Evolutionary conservation across 345 rosid genomes (phyloP).

Genomic region (Capsella bursapastoris): DNA sequence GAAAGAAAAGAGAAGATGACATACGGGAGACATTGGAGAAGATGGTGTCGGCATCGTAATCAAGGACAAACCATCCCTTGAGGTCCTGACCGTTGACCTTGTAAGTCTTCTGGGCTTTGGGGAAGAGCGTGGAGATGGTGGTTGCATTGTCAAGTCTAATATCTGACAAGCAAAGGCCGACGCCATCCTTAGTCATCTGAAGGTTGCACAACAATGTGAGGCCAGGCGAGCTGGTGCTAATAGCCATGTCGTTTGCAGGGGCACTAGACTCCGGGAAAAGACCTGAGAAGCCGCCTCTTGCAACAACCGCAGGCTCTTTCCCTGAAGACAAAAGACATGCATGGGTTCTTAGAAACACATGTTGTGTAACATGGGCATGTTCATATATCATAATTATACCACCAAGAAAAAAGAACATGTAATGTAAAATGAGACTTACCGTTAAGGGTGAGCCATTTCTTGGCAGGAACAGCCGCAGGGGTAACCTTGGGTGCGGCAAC

Average conservation of each 20-base stretch:
- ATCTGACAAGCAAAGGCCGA: constrained; percentile 68
- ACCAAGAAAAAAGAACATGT: background rate
- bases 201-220: constrained; percentile 65
- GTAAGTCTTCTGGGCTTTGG: constrained; percentile 50
- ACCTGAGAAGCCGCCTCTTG: constrained; percentile 88
- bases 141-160: constrained; percentile 67
- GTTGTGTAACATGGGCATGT: constrained; percentile 4
- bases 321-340: constrained; percentile 49
- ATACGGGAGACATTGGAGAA: constrained; percentile 54
- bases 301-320: constrained; percentile 54
- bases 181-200: constrained; percentile 69
- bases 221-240: constrained; percentile 38
- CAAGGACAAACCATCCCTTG: constrained; percentile 70
- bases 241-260: constrained; percentile 52
- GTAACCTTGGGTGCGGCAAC: constrained; percentile 36
- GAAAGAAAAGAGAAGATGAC: constrained; percentile 25
- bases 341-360: background rate
- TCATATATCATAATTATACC: background rate
- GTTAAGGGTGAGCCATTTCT: constrained; percentile 66
- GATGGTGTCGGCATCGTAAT: constrained; percentile 50
- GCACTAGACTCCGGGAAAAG: constrained; percentile 70
- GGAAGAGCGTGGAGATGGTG: constrained; percentile 46
- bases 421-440: constrained; percentile 44
- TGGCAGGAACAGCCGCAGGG: constrained; percentile 21
- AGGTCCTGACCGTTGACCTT: constrained; percentile 61